These are phyloP conservation scores for Zymoseptoria brevis DNA, from an alignment of 2,329 filamentous ascomycete genomes.

Conservation along the genomic window DNA sequence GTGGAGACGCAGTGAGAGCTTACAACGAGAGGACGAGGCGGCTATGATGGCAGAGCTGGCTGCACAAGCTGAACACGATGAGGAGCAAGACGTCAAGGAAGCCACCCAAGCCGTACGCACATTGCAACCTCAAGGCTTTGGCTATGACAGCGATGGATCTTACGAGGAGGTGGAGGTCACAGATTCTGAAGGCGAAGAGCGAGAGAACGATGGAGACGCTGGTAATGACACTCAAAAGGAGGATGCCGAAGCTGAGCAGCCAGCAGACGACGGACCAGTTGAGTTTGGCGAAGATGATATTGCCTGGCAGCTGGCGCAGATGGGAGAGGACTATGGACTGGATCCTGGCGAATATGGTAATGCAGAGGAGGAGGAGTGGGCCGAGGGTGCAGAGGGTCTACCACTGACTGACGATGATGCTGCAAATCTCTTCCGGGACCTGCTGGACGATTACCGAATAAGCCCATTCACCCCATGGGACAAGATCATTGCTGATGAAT, in stretches of 20 bases:
- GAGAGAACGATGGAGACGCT: constrained; percentile 55
- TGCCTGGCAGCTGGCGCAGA: constrained; percentile 79
- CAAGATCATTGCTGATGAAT: constrained; percentile 59
- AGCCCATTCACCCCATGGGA: constrained; percentile 92
- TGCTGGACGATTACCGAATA: constrained; percentile 73
- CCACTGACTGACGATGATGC: constrained; percentile 69
- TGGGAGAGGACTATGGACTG: constrained; percentile 77
- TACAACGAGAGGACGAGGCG: constrained; percentile 30
- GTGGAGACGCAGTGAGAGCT: constrained; percentile 24
- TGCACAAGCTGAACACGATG: constrained; percentile 27
- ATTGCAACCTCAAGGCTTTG: constrained; percentile 13
- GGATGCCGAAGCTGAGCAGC: constrained; percentile 46
- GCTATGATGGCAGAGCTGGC: constrained; percentile 28
- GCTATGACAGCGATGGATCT: constrained; percentile 49
- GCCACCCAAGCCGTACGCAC: constrained; percentile 28
- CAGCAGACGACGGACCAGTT: constrained; percentile 42
- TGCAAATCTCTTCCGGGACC: constrained; percentile 68
- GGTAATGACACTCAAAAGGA: constrained; percentile 37
- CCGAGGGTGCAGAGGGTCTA: constrained; percentile 64
- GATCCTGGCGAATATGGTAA: constrained; percentile 71
- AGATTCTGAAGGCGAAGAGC: constrained; percentile 43
- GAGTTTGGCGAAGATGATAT: constrained; percentile 95
- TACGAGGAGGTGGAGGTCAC: constrained; percentile 73
- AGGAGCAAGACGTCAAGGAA: constrained; percentile 50
- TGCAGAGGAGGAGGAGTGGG: constrained; percentile 49